A percentile compares a stretch with the other conserved stretches of the same genome.
phyloP scores from a whole-genome alignment of 1,139 yeast genomes.

The Candida sojae region DNA sequence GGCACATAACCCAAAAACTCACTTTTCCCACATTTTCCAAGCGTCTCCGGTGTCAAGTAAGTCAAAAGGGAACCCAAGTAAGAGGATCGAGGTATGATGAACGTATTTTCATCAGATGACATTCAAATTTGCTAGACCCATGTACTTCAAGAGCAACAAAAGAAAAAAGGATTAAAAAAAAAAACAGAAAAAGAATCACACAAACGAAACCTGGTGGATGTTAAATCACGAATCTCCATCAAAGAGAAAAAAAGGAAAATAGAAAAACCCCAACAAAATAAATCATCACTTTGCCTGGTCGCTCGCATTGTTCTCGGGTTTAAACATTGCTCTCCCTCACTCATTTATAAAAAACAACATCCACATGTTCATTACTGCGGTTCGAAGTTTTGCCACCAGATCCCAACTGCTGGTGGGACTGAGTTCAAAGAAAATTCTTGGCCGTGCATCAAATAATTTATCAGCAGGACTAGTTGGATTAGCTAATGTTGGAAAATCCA shows the following conservation, averaged over 20 bases:
- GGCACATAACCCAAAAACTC: constrained; percentile 69
- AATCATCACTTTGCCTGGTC: too few species aligned
- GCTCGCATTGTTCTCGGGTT: too few species aligned
- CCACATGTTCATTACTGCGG: neutral
- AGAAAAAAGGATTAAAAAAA: neutral
- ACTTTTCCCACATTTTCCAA: constrained; percentile 52
- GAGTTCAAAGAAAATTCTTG: constrained; percentile 26
- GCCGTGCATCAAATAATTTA: constrained; percentile 58
- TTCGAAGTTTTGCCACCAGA: neutral
- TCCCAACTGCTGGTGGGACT: neutral
- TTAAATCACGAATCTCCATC: too few species aligned
- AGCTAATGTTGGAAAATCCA: constrained; percentile 77
- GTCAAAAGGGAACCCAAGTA: constrained; percentile 14
- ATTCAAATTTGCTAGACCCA: constrained; percentile 3
- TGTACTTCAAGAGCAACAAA: too few species aligned
- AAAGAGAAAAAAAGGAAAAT: too few species aligned
- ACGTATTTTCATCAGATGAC: constrained; percentile 8
- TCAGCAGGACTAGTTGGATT: constrained; percentile 66
- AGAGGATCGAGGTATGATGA: constrained; percentile 15
- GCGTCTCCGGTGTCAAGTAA: constrained; percentile 33
- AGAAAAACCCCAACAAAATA: too few species aligned
- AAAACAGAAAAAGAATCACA: neutral
- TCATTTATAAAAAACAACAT: neutral
- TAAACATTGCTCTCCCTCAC: too few species aligned
- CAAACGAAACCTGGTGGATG: neutral